Evolutionary conservation across 2,329 filamentous ascomycete genomes (phyloP).

Genomic region (Aureobasidium lini): DNA sequence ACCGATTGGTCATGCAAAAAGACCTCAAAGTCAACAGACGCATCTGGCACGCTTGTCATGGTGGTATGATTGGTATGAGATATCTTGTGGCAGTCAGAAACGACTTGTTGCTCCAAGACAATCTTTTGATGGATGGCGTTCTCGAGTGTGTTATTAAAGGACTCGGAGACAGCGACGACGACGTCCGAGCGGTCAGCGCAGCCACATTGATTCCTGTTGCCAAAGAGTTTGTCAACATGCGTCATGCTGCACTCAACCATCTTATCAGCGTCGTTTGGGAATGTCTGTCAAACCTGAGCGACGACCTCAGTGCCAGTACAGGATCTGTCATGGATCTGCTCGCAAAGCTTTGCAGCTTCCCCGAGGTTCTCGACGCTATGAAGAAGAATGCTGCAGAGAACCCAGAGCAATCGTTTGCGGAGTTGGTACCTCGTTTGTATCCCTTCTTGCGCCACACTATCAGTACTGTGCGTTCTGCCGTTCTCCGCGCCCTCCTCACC

Average conservation of each 20-base stretch:
- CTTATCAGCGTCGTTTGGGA: constrained; percentile 97
- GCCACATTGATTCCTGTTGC: constrained; percentile 96
- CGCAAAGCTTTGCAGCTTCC: constrained; percentile 90
- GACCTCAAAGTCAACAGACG: constrained; percentile 66
- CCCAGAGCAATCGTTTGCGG: constrained; percentile 80
- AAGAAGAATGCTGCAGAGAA: constrained; percentile 78
- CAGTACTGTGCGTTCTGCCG: constrained; percentile 86
- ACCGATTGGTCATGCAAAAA: constrained; percentile 85
- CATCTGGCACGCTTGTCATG: constrained; percentile 92
- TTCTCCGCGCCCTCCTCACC: constrained; percentile 84
- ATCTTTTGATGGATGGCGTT: constrained; percentile 83
- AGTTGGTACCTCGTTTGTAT: constrained; percentile 87
- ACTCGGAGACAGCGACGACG: constrained; percentile 81
- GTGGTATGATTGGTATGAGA: constrained; percentile 92
- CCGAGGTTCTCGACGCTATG: constrained; percentile 88
- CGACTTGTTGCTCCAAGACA: constrained; percentile 77
- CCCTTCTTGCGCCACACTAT: constrained; percentile 96
- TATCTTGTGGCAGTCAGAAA: constrained; percentile 94
- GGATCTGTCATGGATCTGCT: constrained; percentile 97
- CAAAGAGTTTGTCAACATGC: constrained; percentile 83
- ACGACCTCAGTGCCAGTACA: constrained; percentile 93
- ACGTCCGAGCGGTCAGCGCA: constrained; percentile 92
- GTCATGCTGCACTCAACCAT: constrained; percentile 66
- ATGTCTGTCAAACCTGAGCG: constrained; percentile 90
- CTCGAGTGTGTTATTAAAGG: constrained; percentile 92